Conservation (phyloP, 2,329 filamentous ascomycete species). For the Aspergillus sp. region DNA sequence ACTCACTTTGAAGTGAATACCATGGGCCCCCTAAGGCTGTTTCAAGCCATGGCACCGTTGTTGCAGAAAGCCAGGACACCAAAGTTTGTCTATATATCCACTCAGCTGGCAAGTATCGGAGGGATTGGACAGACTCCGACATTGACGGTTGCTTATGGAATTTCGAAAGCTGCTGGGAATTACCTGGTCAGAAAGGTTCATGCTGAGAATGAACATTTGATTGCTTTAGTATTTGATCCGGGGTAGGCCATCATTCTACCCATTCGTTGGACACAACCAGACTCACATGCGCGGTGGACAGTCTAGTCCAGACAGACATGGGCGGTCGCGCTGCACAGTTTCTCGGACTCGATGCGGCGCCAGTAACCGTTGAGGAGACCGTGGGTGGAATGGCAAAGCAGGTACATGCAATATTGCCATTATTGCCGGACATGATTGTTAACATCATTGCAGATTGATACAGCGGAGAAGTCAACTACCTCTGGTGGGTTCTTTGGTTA, state of each 20-base stretch:
- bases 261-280: no score
- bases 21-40: constrained; percentile 29
- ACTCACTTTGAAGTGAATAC: constrained; percentile 47
- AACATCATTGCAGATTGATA: no score
- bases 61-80: constrained; percentile 20
- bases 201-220: constrained; percentile 21
- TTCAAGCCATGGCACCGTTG: constrained; percentile 38
- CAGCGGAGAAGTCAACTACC: no score
- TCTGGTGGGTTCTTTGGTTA: no score
- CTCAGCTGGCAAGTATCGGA: constrained; percentile 36
- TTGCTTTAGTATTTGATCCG: constrained; percentile 30
- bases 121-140: constrained; percentile 23
- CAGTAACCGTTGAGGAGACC: no score
- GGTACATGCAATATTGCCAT: no score
- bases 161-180: constrained; percentile 25
- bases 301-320: no score
- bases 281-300: no score
- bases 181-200: constrained; percentile 23
- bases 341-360: no score
- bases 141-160: constrained; percentile 21
- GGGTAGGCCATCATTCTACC: constrained; percentile 29
- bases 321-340: no score
- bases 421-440: no score
- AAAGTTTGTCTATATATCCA: constrained; percentile 40
- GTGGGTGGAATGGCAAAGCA: no score